A percentile compares a stretch with the other conserved stretches of the same genome.
Conservation (phyloP, 768 basidiomycete genomes). For the Mycena chlorophos region DNA sequence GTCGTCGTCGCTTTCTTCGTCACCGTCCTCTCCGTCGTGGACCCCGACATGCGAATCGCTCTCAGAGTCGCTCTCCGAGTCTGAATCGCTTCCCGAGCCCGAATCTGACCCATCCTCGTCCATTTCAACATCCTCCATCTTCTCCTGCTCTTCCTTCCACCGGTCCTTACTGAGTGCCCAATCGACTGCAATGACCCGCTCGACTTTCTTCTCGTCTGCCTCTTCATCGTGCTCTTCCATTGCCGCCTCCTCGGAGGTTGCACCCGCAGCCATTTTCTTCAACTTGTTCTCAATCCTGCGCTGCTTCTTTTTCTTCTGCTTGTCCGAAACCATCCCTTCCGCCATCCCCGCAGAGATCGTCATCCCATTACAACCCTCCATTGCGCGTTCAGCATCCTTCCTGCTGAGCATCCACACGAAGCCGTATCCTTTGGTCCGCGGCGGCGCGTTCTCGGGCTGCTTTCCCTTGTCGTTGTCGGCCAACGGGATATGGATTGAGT, state of each 20-base stretch:
- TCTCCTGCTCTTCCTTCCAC: constrained; percentile 80
- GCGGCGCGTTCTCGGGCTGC: constrained; percentile 30
- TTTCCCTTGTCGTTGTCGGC: constrained; percentile 31
- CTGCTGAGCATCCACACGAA: constrained; percentile 92
- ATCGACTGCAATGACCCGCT: constrained; percentile 85
- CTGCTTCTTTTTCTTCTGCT: constrained; percentile 69
- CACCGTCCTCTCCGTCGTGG: constrained; percentile 35
- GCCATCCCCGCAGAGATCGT: constrained; percentile 65
- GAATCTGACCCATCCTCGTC: constrained; percentile 34
- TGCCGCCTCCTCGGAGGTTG: constrained; percentile 31
- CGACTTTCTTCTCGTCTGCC: constrained; percentile 39
- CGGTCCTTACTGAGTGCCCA: constrained; percentile 95
- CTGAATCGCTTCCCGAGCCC: constrained; percentile 26
- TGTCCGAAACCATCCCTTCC: constrained; percentile 52
- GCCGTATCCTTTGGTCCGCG: constrained; percentile 77
- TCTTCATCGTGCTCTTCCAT: constrained; percentile 38
- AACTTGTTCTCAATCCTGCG: constrained; percentile 54
- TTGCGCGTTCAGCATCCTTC: constrained; percentile 80
- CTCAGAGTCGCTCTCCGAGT: constrained; percentile 31
- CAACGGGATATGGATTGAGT: constrained; percentile 79
- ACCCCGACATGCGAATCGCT: constrained; percentile 43
- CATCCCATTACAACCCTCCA: constrained; percentile 79
- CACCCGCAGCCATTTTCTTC: constrained; percentile 29
- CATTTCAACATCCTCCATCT: constrained; percentile 50
- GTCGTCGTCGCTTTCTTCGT: constrained; percentile 40